Evolutionary conservation across 2,329 filamentous ascomycete genomes (phyloP).

Genomic region (Penicillium sp.): DNA sequence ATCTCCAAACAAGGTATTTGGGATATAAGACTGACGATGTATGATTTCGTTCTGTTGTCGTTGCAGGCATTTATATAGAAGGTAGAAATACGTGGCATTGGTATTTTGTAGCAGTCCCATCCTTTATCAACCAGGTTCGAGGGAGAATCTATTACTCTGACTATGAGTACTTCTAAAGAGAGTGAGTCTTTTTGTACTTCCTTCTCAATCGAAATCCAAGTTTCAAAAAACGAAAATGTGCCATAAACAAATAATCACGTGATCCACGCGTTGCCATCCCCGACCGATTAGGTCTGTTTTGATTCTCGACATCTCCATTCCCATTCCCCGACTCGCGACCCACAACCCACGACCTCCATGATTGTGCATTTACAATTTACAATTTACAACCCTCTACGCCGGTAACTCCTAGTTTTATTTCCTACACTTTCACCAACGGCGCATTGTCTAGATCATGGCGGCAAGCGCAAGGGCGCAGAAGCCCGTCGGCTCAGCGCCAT

Average conservation of each 20-base stretch:
- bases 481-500: slow-evolving; percentile 74
- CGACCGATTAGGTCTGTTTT: slow-evolving; percentile 25
- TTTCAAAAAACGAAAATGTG: background rate
- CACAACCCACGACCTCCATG: slow-evolving; percentile 7
- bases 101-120: too few relatives aligned
- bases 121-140: too few relatives aligned
- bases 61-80: too few relatives aligned
- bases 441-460: slow-evolving; percentile 44
- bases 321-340: slow-evolving; percentile 18
- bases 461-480: slow-evolving; percentile 41
- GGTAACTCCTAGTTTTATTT: slow-evolving; percentile 5
- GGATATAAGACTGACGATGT: too few relatives aligned
- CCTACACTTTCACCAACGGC: slow-evolving; percentile 20
- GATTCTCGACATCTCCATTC: slow-evolving; percentile 22
- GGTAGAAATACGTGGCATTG: too few relatives aligned
- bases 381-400: background rate
- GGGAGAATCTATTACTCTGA: too few relatives aligned
- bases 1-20: too few relatives aligned
- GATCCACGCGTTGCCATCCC: slow-evolving; percentile 18
- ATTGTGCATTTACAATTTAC: background rate
- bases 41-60: too few relatives aligned
- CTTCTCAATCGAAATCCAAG: background rate
- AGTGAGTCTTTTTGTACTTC: background rate
- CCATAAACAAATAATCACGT: background rate
- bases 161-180: background rate